Base-by-base conservation (phyloP, 345 rosid genomes). In the Excoecaria cochinchinensis region DNA sequence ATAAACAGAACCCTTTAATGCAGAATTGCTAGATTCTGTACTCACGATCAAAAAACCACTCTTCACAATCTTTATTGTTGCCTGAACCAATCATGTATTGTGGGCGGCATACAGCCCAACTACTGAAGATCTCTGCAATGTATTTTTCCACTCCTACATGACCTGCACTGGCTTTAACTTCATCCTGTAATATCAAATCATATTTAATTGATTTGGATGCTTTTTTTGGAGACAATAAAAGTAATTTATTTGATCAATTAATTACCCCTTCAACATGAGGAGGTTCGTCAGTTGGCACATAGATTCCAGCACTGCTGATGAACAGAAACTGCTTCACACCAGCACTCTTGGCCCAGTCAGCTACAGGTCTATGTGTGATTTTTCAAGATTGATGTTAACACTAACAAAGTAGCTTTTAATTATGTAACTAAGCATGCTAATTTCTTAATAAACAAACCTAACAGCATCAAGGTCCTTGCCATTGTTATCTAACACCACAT, bases 1-100 rank as follows among this genome's bases (percentile, higher is more conserved):
- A 10, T 15, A 9, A 56, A 58, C 14, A 40, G 0, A 44, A 44
- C 48, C 8, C 7, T 44, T 44, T 10, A 44, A 3, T 6, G 24
- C 25, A 44, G 16, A 31, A 15, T 36, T 47, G 19, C 5, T n/a
- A 5, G 25, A 62, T 50, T 19, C 69, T 67, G 13, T 51, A 81
- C 95, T 80, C 87, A 93, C 98, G 82, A 72, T 95, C 98, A 36
- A 95, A 95, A 87, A 95, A 95, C 99, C 99, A 95, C 84, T 95
- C 99, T 76, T 95, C 99, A 42, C 97, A 93, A 71, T 95, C 99
- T 84, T 95, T 95, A 87, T 91, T 95, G 90, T 93, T 93, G 52
- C 99, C 98, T 1, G 99, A 95, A 70, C 99, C 98, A 55, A 89
- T 91, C 93, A 95, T 91, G 85, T 95, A 93, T 70, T 91, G 99